phyloP scores from a whole-genome alignment of 2,329 filamentous ascomycete genomes.

The Didymella keratinophila region DNA sequence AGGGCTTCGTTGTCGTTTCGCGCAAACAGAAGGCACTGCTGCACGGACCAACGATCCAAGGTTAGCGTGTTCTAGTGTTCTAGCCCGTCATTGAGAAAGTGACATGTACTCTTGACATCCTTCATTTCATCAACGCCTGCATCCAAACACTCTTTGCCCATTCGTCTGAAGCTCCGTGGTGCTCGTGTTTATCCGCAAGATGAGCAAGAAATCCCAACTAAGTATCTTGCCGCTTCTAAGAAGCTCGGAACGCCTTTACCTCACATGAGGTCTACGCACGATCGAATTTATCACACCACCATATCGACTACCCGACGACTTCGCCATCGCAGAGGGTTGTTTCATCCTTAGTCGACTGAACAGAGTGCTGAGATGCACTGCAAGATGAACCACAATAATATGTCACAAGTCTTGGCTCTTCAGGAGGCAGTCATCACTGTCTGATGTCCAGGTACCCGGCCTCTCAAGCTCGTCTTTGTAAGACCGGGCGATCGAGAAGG shows the following conservation, averaged over 20 bases:
- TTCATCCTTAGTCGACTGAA: neutral
- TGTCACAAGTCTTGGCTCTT: neutral
- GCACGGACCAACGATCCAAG: neutral
- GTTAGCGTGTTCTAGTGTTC: constrained; percentile 36
- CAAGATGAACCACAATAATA: neutral
- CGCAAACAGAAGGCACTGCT: constrained; percentile 34
- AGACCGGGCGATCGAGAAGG: neutral
- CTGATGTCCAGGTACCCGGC: neutral
- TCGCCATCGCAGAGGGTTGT: neutral
- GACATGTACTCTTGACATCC: constrained; percentile 20
- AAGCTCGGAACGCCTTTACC: constrained; percentile 3
- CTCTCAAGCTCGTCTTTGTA: neutral
- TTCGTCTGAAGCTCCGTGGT: constrained; percentile 10
- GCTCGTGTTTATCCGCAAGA: neutral
- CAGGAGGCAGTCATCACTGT: neutral
- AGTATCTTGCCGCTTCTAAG: no score
- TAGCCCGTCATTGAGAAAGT: constrained; percentile 28
- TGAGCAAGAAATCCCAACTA: neutral
- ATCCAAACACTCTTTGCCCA: neutral
- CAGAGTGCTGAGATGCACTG: neutral
- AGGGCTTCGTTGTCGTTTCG: constrained; percentile 31
- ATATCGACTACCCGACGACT: neutral
- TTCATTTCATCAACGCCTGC: neutral
- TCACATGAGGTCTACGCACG: neutral
- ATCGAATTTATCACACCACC: neutral